Conservation (phyloP, 768 basidiomycete genomes). For the Mycena maculata region DNA sequence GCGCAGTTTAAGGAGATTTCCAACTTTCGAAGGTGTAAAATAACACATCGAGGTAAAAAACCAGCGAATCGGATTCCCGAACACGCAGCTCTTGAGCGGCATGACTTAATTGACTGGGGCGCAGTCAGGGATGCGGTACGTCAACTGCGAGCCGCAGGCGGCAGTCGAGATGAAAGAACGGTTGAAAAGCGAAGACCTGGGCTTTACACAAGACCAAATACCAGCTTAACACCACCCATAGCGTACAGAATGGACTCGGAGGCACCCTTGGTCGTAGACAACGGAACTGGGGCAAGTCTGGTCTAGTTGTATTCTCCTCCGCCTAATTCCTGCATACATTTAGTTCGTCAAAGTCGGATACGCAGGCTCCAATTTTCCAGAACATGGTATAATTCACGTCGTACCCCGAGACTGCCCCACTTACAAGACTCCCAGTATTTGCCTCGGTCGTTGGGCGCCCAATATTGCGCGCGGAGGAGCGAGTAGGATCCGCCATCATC, state of each 20-base stretch:
- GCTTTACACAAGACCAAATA: conserved; percentile 6
- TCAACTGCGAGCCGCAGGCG: too few relatives aligned
- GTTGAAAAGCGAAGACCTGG: too few relatives aligned
- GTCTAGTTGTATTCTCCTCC: conserved; percentile 14
- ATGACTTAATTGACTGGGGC: too few relatives aligned
- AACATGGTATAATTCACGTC: conserved; percentile 70
- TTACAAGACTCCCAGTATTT: conserved; percentile 71
- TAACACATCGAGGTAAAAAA: too few relatives aligned
- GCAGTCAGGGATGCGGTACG: too few relatives aligned
- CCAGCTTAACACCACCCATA: conserved; percentile 1
- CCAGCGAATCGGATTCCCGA: too few relatives aligned
- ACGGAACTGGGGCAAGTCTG: conserved; percentile 83
- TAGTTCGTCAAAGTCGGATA: conserved; percentile 94
- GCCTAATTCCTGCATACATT: neutral
- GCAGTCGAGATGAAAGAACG: too few relatives aligned
- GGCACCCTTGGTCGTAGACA: conserved; percentile 82
- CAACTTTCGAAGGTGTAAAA: too few relatives aligned
- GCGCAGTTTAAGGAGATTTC: too few relatives aligned
- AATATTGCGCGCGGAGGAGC: conserved; percentile 97
- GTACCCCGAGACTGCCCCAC: neutral
- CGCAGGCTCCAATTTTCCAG: conserved; percentile 94
- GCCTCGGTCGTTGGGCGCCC: conserved; percentile 97
- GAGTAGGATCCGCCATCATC: conserved; percentile 86
- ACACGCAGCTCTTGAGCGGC: too few relatives aligned
- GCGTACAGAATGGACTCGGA: conserved; percentile 54